Conservation (phyloP, 2,329 filamentous ascomycete species). For the Exutisphaerella laricina region DNA sequence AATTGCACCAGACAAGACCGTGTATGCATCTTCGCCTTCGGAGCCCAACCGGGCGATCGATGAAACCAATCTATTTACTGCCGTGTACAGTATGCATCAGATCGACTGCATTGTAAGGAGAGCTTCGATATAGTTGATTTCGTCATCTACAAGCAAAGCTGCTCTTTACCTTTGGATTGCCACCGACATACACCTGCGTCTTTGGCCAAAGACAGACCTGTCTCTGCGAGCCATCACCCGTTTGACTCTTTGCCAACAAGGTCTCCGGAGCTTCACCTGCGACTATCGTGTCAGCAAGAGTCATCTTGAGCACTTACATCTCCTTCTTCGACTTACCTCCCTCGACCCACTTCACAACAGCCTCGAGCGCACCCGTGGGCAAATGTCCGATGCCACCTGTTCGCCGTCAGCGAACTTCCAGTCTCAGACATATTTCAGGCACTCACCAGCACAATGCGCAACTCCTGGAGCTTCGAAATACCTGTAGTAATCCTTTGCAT, state of each 20-base stretch:
- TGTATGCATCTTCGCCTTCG: too few species aligned
- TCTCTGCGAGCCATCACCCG: slow-evolving; percentile 1
- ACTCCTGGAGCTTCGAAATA: slow-evolving; percentile 39
- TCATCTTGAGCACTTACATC: too few species aligned
- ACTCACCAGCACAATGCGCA: slow-evolving; percentile 34
- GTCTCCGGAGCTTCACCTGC: not conserved
- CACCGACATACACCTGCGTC: slow-evolving; percentile 15
- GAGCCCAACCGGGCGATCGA: too few species aligned
- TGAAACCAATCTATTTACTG: too few species aligned
- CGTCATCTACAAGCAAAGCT: slow-evolving; percentile 13
- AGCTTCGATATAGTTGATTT: not conserved
- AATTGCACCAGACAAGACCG: too few species aligned
- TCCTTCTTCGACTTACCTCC: slow-evolving; percentile 11
- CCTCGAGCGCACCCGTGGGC: slow-evolving; percentile 19
- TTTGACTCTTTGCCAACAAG: not conserved
- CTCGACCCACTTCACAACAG: slow-evolving; percentile 30
- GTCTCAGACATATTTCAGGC: too few species aligned
- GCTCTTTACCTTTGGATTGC: slow-evolving; percentile 2
- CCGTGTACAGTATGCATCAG: too few species aligned
- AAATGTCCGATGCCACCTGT: slow-evolving; percentile 28
- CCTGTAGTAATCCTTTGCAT: slow-evolving; percentile 34
- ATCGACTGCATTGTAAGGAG: too few species aligned
- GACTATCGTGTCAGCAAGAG: too few species aligned
- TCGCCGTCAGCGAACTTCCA: too few species aligned
- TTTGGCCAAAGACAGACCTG: slow-evolving; percentile 16